Conservation (phyloP, 495 filamentous ascomycete species). For the Penicillium alfredii region DNA sequence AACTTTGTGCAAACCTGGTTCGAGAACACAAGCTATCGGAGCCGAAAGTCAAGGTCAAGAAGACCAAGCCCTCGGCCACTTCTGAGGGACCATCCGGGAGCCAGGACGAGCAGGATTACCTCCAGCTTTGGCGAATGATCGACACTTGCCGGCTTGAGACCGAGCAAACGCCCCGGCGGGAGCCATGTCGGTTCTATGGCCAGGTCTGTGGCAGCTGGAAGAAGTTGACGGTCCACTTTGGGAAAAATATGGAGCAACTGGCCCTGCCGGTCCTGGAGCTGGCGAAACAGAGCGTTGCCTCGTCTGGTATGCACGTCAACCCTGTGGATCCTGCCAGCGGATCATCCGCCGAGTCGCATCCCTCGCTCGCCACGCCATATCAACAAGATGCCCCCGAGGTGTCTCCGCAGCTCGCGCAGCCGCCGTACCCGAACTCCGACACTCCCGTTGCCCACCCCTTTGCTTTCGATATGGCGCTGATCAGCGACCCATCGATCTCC, state of each 20-base stretch:
- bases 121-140: conserved; percentile 67
- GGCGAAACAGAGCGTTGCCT: conserved; percentile 41
- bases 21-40: conserved; percentile 88
- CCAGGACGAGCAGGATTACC: conserved; percentile 49
- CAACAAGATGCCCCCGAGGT: not conserved
- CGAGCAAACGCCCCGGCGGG: conserved; percentile 57
- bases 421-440: conserved; percentile 14
- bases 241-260: conserved; percentile 96
- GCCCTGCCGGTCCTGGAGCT: conserved; percentile 78
- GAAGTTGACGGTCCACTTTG: conserved; percentile 88
- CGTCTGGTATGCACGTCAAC: conserved; percentile 7
- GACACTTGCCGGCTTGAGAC: conserved; percentile 75
- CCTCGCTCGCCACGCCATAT: conserved; percentile 6
- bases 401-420: conserved; percentile 12
- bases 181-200: conserved; percentile 87
- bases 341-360: conserved; percentile 8
- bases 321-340: conserved; percentile 1
- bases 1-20: conserved; percentile 92
- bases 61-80: conserved; percentile 30
- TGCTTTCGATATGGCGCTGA: conserved; percentile 9
- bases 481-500: conserved; percentile 22
- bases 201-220: conserved; percentile 82
- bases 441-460: conserved; percentile 9
- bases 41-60: conserved; percentile 51
- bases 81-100: conserved; percentile 32